Base-by-base conservation (phyloP, 257 asterid genomes). In the Fraxinus cuspidata region DNA sequence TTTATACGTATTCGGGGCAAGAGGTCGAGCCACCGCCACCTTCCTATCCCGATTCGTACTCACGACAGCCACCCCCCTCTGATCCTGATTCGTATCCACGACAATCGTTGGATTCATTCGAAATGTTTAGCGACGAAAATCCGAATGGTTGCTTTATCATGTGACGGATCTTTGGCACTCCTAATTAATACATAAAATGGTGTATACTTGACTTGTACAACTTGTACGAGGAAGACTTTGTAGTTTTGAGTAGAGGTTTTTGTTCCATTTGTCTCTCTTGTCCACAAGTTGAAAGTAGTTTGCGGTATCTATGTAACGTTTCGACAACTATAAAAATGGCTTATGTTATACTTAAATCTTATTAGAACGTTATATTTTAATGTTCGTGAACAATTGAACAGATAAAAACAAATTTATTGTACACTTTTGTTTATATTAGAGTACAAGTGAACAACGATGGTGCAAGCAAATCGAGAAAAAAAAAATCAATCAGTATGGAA, bases 51-150 rank as follows among this genome's bases (percentile, higher is more conserved):
- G 3, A 40, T 40, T 40, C 47, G 13, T 40, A 40, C 3, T 3
- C 15, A 1, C 79, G 71, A 42, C 85, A 83, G 10, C 87, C 90
- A 82, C 31, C 16, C 19, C 85, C 90, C 81, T 81, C 80, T 0
- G 88, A 85, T 74, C 25, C 71, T n/a, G 85, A 87, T 29, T 12
- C 76, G 47, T 35, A 84, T 63, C 81, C 89, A 27, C 83, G 78
- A 0, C 94, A 87, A 83, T 88, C 90, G 85, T 81, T 86, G 92
- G 94, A 89, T 87, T 89, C 96, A 5, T 88, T 91, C 77, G 97
- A 91, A 79, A 83, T 91, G 65, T 89, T 91, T 72, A 91, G 97
- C 53, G 97, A 91, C 71, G 97, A 91, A 78, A 91, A 91, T 83
- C 97, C 95, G 7, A 91, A 91, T 72, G 93, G 93, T 28, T 91